Evolutionary conservation across 2,329 filamentous ascomycete species (phyloP).

Genomic region (Botryotinia globosa): DNA sequence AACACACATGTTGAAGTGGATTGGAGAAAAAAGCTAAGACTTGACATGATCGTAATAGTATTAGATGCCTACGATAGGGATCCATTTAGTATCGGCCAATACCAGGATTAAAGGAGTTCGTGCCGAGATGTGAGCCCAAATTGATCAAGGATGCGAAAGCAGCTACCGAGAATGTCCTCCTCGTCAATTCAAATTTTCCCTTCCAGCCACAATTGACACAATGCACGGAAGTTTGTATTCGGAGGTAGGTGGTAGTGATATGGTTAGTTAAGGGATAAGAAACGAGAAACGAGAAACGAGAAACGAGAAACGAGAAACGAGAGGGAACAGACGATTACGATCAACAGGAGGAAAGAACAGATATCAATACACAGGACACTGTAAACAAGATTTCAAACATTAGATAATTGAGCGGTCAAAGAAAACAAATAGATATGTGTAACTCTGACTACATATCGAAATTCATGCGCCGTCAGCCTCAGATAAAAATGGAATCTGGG

Average conservation of each 20-base stretch:
- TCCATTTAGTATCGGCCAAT: not conserved
- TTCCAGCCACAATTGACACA: constrained; percentile 12
- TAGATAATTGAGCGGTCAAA: constrained; percentile 16
- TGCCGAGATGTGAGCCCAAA: constrained; percentile 19
- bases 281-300: not conserved
- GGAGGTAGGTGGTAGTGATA: not conserved
- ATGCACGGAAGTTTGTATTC: constrained; percentile 8
- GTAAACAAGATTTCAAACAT: not conserved
- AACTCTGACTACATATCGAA: not conserved
- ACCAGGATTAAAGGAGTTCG: constrained; percentile 17
- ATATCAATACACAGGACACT: not conserved
- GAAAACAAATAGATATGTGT: not conserved
- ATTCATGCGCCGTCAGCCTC: constrained; percentile 13
- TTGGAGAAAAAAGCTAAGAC: not conserved
- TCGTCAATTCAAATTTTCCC: not conserved
- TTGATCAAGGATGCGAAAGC: constrained; percentile 2
- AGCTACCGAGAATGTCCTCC: not conserved
- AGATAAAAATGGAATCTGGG: not conserved
- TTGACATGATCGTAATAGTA: constrained; percentile 4
- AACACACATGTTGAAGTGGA: not conserved
- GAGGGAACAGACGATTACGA: not conserved
- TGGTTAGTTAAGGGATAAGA: not conserved
- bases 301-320: not conserved
- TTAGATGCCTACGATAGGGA: not conserved
- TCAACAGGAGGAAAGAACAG: not conserved